Conservation (phyloP, 2,329 filamentous ascomycete genomes). For the Arthrobotrys entomopaga region DNA sequence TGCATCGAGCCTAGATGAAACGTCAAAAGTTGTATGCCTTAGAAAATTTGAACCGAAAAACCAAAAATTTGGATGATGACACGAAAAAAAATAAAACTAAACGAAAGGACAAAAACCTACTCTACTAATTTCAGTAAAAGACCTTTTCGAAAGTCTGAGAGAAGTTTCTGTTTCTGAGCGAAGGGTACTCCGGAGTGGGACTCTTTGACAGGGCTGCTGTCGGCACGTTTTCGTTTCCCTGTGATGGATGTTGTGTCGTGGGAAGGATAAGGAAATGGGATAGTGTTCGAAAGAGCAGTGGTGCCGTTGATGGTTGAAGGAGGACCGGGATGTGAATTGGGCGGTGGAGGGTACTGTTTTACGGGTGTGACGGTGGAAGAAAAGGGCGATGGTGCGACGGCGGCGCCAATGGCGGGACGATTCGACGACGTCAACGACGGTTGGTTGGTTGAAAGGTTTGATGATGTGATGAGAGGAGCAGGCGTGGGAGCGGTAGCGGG, state of each 20-base stretch:
- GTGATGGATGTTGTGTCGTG: constrained; percentile 50
- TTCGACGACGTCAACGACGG: constrained; percentile 14
- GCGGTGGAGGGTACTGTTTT: constrained; percentile 5
- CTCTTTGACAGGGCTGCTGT: constrained; percentile 51
- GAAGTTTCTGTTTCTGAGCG: constrained; percentile 37
- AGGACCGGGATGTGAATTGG: constrained; percentile 9
- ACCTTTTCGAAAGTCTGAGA: constrained; percentile 27
- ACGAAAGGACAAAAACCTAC: constrained; percentile 14
- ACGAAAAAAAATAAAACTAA: neutral
- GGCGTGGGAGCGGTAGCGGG: constrained; percentile 10
- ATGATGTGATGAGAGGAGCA: neutral
- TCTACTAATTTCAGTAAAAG: constrained; percentile 25
- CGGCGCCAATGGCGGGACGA: constrained; percentile 7
- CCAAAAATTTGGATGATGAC: neutral
- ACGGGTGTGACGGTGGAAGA: constrained; percentile 4
- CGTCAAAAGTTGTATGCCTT: too few relatives aligned
- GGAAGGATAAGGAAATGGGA: constrained; percentile 17
- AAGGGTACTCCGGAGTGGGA: constrained; percentile 20
- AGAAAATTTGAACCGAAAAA: too few relatives aligned
- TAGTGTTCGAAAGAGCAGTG: neutral
- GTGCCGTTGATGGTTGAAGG: constrained; percentile 26
- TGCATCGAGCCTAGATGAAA: constrained; percentile 25
- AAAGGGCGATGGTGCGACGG: constrained; percentile 25
- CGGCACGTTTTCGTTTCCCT: constrained; percentile 49
- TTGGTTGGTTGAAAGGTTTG: neutral